Evolutionary conservation across 345 rosid species (phyloP), one percentile per base, ranked within the genome.

Genomic region (Ceriops decandra): DNA sequence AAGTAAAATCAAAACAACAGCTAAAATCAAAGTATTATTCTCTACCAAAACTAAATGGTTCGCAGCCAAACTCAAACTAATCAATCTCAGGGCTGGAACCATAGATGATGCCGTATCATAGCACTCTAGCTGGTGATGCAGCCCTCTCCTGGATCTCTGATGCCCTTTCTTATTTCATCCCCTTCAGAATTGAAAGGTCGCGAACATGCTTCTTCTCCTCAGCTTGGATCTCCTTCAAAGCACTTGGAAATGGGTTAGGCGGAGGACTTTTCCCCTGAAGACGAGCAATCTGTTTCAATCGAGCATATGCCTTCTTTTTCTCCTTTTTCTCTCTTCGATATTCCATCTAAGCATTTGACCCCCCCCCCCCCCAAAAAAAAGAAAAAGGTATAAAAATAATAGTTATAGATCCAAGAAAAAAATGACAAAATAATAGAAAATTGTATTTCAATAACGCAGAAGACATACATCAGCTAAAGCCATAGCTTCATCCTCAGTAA

Each of bases 161-260:
- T 36, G 77, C 83, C 79, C 38, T 80, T 72, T 91, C 88, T 68
- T 82, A 86, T 80, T 85, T 85, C 86, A 95, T n/a, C 79, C 72
- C 84, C 60, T 85, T 76, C 60, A 82, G 62, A 21, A 91, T 69
- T 69, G 79, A 76, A 58, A 67, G 77, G 32, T 79, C 88, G 7
- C 57, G 82, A 7, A 83, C 83, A 20, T 78, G 71, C 80, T 74
- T 83, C 71, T 67, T 88, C 79, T 78, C 86, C 72, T 74, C 84
- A 2, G 75, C 83, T 83, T 86, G 93, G 56, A 79, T 78, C 76
- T 84, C 95, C 68, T 81, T 87, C n/a, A 84, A 72, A 24, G 87
- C 74, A 76, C 89, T 88, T 27, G 85, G 83, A 77, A 82, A 90
- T 6, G 96, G 96, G 77, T 86, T 87, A 28, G 95, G 95, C 42